A percentile compares a stretch with the other conserved stretches of the same genome.
These are phyloP conservation scores for Cryphonectria nitschkei DNA, from an alignment of 2,329 filamentous ascomycete genomes.

Conservation along the genomic window DNA sequence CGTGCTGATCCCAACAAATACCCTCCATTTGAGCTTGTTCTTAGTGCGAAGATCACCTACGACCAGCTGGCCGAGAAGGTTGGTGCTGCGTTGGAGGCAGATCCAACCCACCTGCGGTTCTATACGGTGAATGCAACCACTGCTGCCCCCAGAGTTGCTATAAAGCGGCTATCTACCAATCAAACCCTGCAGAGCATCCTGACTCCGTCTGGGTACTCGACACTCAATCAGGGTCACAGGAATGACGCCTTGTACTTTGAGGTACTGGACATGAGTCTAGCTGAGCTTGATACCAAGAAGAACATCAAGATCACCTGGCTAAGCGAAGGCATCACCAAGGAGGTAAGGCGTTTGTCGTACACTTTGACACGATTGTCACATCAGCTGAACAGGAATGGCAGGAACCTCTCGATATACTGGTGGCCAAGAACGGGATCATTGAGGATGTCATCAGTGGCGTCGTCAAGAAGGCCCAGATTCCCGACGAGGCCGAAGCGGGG, in stretches of 20 bases:
- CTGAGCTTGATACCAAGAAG: constrained; percentile 93
- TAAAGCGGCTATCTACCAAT: constrained; percentile 69
- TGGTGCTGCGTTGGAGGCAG: constrained; percentile 73
- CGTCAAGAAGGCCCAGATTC: constrained; percentile 78
- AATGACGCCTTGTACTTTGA: constrained; percentile 88
- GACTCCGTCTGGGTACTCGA: constrained; percentile 71
- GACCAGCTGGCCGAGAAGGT: constrained; percentile 85
- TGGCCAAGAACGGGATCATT: constrained; percentile 82
- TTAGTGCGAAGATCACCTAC: constrained; percentile 89
- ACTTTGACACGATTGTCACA: constrained; percentile 20
- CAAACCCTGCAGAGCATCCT: constrained; percentile 81
- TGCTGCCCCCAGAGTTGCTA: constrained; percentile 74
- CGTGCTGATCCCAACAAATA: constrained; percentile 61
- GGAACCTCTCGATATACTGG: constrained; percentile 81
- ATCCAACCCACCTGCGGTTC: constrained; percentile 87
- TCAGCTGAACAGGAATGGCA: constrained; percentile 42
- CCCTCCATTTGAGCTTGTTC: constrained; percentile 71
- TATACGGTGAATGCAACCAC: constrained; percentile 80
- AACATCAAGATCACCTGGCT: constrained; percentile 81
- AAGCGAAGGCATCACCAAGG: constrained; percentile 88
- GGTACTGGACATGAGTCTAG: constrained; percentile 89
- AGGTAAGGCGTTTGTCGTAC: constrained; percentile 58
- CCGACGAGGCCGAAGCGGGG: constrained; percentile 70
- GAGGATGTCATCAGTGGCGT: constrained; percentile 77
- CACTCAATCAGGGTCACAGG: constrained; percentile 71